Evolutionary conservation across 306 rosid species (phyloP).

Genomic region (Medicago truncatula): DNA sequence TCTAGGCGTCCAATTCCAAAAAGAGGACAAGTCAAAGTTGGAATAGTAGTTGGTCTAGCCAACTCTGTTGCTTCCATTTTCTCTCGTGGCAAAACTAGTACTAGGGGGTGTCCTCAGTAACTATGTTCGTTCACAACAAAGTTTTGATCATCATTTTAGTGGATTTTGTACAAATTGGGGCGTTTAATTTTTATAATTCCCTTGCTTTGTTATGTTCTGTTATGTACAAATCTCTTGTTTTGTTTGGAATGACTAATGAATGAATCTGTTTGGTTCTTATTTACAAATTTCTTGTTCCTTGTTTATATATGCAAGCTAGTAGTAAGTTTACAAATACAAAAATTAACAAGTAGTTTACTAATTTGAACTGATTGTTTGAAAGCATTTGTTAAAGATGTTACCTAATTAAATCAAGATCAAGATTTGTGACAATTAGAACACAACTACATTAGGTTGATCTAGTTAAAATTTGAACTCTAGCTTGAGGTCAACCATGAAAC

Average conservation of each 20-base stretch:
- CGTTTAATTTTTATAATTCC: not conserved
- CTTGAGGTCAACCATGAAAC: too few species aligned
- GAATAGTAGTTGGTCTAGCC: constrained; percentile 65
- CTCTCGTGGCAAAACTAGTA: constrained; percentile 30
- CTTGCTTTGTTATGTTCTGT: not conserved
- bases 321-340: too few species aligned
- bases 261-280: constrained; percentile 24
- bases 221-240: constrained; percentile 29
- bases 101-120: constrained; percentile 21
- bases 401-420: not conserved
- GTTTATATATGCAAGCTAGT: too few species aligned
- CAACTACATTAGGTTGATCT: not conserved
- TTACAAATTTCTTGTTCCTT: not conserved
- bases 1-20: constrained; percentile 64
- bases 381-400: not conserved
- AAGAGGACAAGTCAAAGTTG: constrained; percentile 74
- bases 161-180: constrained; percentile 37
- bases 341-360: too few species aligned
- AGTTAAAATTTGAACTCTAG: not conserved
- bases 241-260: not conserved
- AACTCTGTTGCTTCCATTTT: constrained; percentile 73
- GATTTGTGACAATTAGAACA: not conserved
- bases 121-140: not conserved
- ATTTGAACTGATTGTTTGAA: not conserved
- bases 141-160: constrained; percentile 10